phyloP scores from a whole-genome alignment of 768 basidiomycete genomes.

The Tremella fuciformis region DNA sequence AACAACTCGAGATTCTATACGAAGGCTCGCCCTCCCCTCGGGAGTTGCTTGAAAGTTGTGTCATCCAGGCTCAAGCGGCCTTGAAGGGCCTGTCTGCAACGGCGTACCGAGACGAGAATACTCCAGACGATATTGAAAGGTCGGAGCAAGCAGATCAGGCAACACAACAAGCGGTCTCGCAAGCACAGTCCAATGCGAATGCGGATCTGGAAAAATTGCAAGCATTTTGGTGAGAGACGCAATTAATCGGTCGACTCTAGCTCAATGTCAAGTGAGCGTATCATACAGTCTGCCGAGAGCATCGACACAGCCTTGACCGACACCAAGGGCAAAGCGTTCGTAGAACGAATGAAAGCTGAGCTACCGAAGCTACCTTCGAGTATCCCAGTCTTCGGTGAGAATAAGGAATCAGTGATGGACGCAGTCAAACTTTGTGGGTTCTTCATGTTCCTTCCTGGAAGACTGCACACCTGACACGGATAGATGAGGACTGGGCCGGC shows the following conservation, averaged over 20 bases:
- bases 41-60: constrained; percentile 84
- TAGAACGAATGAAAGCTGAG: constrained; percentile 69
- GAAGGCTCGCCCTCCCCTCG: constrained; percentile 88
- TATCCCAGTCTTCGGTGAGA: constrained; percentile 61
- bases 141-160: constrained; percentile 56
- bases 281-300: constrained; percentile 72
- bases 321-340: constrained; percentile 83
- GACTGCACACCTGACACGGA: constrained; percentile 5
- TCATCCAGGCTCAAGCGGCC: constrained; percentile 88
- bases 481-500: constrained; percentile 76
- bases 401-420: constrained; percentile 57
- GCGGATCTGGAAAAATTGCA: constrained; percentile 72
- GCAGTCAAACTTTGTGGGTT: constrained; percentile 1
- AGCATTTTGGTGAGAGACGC: constrained; percentile 62
- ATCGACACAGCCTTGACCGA: constrained; percentile 85
- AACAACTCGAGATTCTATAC: constrained; percentile 61
- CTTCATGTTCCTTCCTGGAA: not conserved
- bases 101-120: not conserved
- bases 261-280: constrained; percentile 58
- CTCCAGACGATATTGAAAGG: constrained; percentile 42
- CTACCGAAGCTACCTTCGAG: constrained; percentile 70
- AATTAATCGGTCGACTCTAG: not conserved
- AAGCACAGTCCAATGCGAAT: constrained; percentile 66
- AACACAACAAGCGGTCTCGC: no score
- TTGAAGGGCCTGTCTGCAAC: constrained; percentile 69